Percentiles rank a stretch among this genome's conserved stretches.
Evolutionary conservation across 2,329 filamentous ascomycete genomes (phyloP).

Genomic region (Dactylellina cionopaga): DNA sequence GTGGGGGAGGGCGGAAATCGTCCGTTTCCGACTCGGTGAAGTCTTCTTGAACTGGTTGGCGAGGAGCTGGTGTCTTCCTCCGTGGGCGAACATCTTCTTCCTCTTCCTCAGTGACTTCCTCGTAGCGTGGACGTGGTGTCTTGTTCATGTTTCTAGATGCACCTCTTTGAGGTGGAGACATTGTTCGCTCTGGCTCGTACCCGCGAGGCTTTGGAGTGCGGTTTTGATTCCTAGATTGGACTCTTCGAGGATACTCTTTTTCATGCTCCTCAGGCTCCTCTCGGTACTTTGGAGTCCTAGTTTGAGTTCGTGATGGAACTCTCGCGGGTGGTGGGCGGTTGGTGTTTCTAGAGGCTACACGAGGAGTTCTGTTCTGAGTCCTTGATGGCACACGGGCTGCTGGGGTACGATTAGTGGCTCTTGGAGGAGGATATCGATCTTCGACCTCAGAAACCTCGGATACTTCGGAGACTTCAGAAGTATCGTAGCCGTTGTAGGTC

Average conservation of each 20-base stretch:
- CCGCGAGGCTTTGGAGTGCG: conserved; percentile 46
- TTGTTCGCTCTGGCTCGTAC: conserved; percentile 33
- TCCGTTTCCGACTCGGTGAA: conserved; percentile 47
- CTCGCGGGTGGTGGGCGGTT: conserved; percentile 36
- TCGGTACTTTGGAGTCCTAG: conserved; percentile 29
- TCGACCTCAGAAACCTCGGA: conserved; percentile 38
- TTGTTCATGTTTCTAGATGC: conserved; percentile 44
- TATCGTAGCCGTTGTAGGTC: conserved; percentile 47
- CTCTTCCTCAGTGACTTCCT: conserved; percentile 45
- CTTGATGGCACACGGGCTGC: conserved; percentile 37
- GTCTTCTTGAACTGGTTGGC: conserved; percentile 42
- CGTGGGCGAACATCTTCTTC: conserved; percentile 29
- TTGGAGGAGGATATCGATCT: conserved; percentile 23
- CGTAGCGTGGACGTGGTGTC: conserved; percentile 44
- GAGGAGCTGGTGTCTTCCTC: conserved; percentile 28
- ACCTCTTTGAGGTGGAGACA: conserved; percentile 46
- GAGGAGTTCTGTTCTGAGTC: conserved; percentile 42
- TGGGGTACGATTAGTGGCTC: conserved; percentile 23
- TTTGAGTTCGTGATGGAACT: conserved; percentile 45
- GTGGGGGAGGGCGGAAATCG: conserved; percentile 38
- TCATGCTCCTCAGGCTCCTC: conserved; percentile 41
- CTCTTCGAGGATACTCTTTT: conserved; percentile 42
- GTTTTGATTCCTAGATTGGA: conserved; percentile 40
- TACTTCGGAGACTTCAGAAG: conserved; percentile 44
- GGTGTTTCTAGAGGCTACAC: conserved; percentile 44